Evolutionary conservation across 1,284 basidiomycete genomes (phyloP), one percentile per base, ranked within the genome.

Genomic region (Cystobasidium sp.): DNA sequence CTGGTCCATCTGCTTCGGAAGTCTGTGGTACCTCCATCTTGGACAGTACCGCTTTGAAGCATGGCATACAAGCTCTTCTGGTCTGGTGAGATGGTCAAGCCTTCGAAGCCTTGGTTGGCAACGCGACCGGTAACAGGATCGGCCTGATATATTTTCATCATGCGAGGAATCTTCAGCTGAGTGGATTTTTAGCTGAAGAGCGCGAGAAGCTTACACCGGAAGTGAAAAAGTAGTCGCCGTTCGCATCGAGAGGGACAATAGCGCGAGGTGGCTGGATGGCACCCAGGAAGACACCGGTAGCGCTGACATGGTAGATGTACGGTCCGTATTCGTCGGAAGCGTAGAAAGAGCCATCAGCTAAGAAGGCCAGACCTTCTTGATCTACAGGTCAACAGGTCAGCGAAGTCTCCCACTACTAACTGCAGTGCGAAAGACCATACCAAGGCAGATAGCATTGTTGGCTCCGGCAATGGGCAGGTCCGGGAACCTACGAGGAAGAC

Each of bases 31-130:
- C 87, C 88, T 44, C 52, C 58, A 41, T 75, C 65, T 22, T 90
- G 89, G 8, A 89, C 85, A 0, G 87, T 86, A 2, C 88, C 89
- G 10, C 86, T 85, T 77, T 90, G 89, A 0, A 90, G 84, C 75
- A 89, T 85, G 0, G 86, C 88, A 76, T 87, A 90, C 0, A 90
- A 83, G 3, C 84, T 85, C 12, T 81, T 81, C 6, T 86, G 87
- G 8, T 82, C 80, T 10, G 84, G 80, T 69, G 87, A 86, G 3
- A 87, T 75, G 0, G 89, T 88, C n/a, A 90, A 83, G 9, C 87
- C 86, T 79, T 90, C 88, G 68, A 90, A 87, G 3, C 89, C 88
- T 49, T 80, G 80, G 64, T 82, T 82, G 46, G 79, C 76, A 5
- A 73, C 58, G 8, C 81, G 77, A 20, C 76, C 76, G 7, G 71